Base-by-base conservation (phyloP, 805 yeast species). In the Nakazawaea pomicola region DNA sequence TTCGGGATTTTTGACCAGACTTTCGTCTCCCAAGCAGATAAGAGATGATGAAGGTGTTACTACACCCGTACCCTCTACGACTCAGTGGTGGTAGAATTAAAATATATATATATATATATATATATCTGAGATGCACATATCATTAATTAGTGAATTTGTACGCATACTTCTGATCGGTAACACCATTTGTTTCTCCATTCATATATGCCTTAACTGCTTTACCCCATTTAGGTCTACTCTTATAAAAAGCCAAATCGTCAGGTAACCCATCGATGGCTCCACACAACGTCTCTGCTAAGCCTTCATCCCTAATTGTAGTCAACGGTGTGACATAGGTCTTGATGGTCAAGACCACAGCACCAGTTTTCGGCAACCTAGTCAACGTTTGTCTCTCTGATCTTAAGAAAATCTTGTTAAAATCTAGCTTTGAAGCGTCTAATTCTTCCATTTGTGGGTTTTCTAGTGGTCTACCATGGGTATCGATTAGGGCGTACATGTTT, bases 221-320 rank as follows among this genome's bases (percentile, higher is more conserved):
- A 0, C 89, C 87, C 89, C 93, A 84, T 47, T 67, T 78, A 2
- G 70, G 69, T 24, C 76, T 68, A 44, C 76, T 68, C 57, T 85
- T 85, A 62, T 85, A 85, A 20, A 63, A 61, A 1, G 78, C 77
- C 43, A 83, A 57, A 19, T 65, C 74, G 3, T 65, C 76, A 7
- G 83, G 81, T 54, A 84, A 68, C 0, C 79, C 82, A 17, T 72
- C 72, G 27, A 86, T 74, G 1, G 89, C 87, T 7, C 76, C 80
- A 34, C 68, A 63, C 16, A 85, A 59, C 15, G 78, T 71, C n/a
- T 69, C 72, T 5, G 69, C 64, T 1, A 66, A 62, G 20, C 74
- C 68, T 49, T 71, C 78, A 6, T 58, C 60, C 49, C 70, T 61
- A 31, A 78, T 53, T 37, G 64, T 58, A 35, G 70, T 56, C 50